Evolutionary conservation across 768 basidiomycete species (phyloP).

Genomic region (Hydnomerulius pinastri): DNA sequence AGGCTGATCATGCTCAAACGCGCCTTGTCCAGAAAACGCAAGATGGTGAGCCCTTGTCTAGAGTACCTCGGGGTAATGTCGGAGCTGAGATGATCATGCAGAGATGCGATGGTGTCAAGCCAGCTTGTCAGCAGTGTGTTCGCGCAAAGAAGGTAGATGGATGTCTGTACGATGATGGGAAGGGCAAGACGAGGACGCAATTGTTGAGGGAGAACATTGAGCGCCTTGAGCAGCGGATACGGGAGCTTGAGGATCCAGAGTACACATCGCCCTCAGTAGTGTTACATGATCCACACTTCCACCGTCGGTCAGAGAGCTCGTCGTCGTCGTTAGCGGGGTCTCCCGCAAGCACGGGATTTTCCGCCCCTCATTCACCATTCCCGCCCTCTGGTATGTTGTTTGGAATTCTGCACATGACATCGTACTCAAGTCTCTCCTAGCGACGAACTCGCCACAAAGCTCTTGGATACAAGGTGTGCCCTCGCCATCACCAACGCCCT

Average conservation of each 20-base stretch:
- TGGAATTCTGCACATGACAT: not conserved
- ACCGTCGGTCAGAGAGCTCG: conserved; percentile 46
- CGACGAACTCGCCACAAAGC: conserved; percentile 51
- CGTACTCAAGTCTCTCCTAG: conserved; percentile 25
- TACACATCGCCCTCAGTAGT: conserved; percentile 67
- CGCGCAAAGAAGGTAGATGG: conserved; percentile 74
- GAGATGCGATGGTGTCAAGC: conserved; percentile 79
- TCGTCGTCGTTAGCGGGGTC: conserved; percentile 54
- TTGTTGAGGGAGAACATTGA: conserved; percentile 75
- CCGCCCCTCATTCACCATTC: conserved; percentile 60
- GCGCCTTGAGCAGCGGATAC: conserved; percentile 69
- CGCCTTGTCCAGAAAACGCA: conserved; percentile 54
- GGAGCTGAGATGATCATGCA: conserved; percentile 31
- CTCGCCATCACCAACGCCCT: conserved; percentile 56
- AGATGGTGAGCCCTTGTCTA: conserved; percentile 52
- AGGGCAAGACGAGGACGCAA: conserved; percentile 81
- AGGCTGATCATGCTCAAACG: conserved; percentile 15
- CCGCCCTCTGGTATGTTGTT: conserved; percentile 51
- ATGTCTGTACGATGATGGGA: conserved; percentile 85
- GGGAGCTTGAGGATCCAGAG: conserved; percentile 76
- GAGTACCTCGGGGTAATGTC: not conserved
- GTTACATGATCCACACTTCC: conserved; percentile 66
- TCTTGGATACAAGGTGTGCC: conserved; percentile 52
- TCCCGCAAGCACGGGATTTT: conserved; percentile 51
- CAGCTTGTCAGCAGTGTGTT: conserved; percentile 76